These are phyloP conservation scores for Cetradonia linearis DNA, from an alignment of 495 filamentous ascomycete genomes.

Conservation along the genomic window DNA sequence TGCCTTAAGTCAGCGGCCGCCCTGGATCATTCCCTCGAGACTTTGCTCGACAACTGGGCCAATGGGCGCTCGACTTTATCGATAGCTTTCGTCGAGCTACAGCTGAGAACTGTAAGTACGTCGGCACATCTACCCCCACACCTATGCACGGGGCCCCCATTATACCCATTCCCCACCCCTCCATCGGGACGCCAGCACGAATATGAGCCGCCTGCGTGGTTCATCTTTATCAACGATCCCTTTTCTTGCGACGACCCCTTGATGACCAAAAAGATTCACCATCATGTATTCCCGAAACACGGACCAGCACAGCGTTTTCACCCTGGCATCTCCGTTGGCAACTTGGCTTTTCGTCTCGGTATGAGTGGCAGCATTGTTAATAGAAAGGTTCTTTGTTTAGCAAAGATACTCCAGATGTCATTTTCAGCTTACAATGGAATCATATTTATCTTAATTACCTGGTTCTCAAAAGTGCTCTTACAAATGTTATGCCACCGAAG, in stretches of 20 bases:
- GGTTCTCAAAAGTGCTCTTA: neutral
- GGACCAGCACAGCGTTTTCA: constrained; percentile 17
- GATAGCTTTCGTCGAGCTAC: neutral
- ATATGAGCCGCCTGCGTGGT: constrained; percentile 1
- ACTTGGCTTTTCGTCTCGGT: constrained; percentile 2
- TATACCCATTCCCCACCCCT: constrained; percentile 7
- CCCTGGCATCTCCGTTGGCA: constrained; percentile 11
- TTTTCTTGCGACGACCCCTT: constrained; percentile 20
- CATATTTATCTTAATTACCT: neutral
- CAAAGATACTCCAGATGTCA: constrained; percentile 13
- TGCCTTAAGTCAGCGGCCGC: neutral
- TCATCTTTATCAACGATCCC: constrained; percentile 11
- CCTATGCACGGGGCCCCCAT: neutral
- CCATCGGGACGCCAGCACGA: constrained; percentile 8
- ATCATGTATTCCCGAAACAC: constrained; percentile 25
- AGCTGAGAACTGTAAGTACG: constrained; percentile 13
- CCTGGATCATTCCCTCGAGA: neutral
- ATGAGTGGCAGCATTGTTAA: constrained; percentile 13
- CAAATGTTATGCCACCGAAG: neutral
- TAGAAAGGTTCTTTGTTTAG: constrained; percentile 15
- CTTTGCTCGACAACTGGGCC: neutral
- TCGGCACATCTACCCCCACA: constrained; percentile 1
- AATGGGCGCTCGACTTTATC: constrained; percentile 4
- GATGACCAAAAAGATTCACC: constrained; percentile 26
- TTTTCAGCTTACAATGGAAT: constrained; percentile 13